These are phyloP conservation scores for Trapa incisa DNA, from an alignment of 345 rosid genomes.

Conservation along the genomic window DNA sequence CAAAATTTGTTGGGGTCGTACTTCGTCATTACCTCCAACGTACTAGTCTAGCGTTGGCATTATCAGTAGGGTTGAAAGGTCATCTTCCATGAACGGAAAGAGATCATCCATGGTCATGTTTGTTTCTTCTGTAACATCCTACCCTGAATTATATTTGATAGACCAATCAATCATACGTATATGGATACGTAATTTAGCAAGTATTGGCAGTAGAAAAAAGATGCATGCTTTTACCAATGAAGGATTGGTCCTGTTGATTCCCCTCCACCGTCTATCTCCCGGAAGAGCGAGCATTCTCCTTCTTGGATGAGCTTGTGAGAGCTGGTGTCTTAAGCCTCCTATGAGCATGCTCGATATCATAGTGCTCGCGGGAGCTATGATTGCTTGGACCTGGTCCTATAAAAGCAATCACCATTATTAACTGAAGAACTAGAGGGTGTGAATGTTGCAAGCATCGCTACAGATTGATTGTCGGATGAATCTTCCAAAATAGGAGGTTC, in stretches of 20 bases:
- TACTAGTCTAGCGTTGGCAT: slow-evolving; percentile 62
- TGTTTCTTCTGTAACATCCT: not conserved
- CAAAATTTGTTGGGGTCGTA: not conserved
- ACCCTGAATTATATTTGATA: not conserved
- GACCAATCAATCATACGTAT: not conserved
- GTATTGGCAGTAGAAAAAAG: not conserved
- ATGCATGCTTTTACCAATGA: not conserved
- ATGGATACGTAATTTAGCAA: not conserved
- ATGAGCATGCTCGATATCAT: slow-evolving; percentile 10
- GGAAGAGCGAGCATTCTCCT: not conserved
- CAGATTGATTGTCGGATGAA: not conserved
- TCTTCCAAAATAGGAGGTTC: not conserved
- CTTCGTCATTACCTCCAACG: not conserved
- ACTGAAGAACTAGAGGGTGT: not conserved
- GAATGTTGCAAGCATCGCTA: not conserved
- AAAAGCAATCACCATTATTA: not conserved
- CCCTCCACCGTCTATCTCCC: not conserved
- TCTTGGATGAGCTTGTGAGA: too few species aligned
- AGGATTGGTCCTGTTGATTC: not conserved
- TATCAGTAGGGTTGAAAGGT: slow-evolving; percentile 48
- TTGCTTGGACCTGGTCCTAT: not conserved
- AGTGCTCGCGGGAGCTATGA: not conserved
- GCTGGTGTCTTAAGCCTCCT: slow-evolving; percentile 34
- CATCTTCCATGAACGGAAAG: slow-evolving; percentile 27
- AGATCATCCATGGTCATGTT: not conserved